These are phyloP conservation scores for Pseudocercospora crystallina DNA, from an alignment of 2,329 filamentous ascomycete species.

Conservation along the genomic window DNA sequence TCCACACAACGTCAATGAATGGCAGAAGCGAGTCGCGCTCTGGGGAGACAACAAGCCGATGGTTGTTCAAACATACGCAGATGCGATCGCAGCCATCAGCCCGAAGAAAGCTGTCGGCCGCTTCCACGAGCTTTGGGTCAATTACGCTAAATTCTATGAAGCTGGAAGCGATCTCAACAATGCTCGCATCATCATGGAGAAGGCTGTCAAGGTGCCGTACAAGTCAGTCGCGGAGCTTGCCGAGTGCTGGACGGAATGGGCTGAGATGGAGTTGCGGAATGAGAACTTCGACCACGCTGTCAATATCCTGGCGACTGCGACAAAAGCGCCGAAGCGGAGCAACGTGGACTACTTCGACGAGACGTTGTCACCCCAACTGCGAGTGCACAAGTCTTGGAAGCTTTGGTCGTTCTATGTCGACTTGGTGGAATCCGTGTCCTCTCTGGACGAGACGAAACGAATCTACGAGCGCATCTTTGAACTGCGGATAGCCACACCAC, in stretches of 20 bases:
- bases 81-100: constrained; percentile 87
- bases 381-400: constrained; percentile 99
- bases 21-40: constrained; percentile 92
- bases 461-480: constrained; percentile 98
- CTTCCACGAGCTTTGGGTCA: constrained; percentile 93
- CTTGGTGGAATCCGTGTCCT: constrained; percentile 89
- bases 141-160: constrained; percentile 97
- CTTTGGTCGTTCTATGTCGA: constrained; percentile 99
- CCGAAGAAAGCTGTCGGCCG: constrained; percentile 92
- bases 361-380: constrained; percentile 85
- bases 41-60: constrained; percentile 94
- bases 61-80: constrained; percentile 89
- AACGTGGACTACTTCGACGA: constrained; percentile 99
- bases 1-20: constrained; percentile 91
- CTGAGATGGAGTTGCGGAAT: constrained; percentile 93
- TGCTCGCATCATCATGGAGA: constrained; percentile 92
- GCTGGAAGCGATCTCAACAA: constrained; percentile 78
- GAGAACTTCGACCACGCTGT: constrained; percentile 95
- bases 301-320: constrained; percentile 94
- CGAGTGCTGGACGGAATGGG: constrained; percentile 99
- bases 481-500: constrained; percentile 92
- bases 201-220: constrained; percentile 95
- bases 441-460: constrained; percentile 85
- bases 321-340: constrained; percentile 94
- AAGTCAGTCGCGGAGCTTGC: constrained; percentile 96